Conservation (phyloP, 2,329 filamentous ascomycete species). For the Didymella segeticola region DNA sequence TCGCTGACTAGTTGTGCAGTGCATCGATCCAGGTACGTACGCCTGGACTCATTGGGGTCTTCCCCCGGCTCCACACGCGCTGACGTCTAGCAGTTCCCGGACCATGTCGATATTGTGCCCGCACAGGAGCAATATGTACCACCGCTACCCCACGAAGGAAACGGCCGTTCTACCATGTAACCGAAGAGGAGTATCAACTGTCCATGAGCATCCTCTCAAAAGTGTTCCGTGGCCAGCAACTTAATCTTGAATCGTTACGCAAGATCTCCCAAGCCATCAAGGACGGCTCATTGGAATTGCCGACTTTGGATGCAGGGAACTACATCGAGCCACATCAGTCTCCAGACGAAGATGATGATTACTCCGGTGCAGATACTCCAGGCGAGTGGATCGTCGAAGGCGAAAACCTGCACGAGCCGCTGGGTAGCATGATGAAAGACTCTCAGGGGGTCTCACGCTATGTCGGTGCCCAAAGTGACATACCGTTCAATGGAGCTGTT, state of each 20-base stretch:
- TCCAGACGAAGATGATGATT: conserved; percentile 37
- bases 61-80: conserved; percentile 16
- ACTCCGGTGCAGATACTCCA: conserved; percentile 33
- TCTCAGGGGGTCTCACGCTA: conserved; percentile 45
- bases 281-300: conserved; percentile 37
- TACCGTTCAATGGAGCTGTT: conserved; percentile 48
- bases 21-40: conserved; percentile 48
- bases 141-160: conserved; percentile 47
- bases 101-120: conserved; percentile 48
- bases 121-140: conserved; percentile 45
- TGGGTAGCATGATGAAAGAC: conserved; percentile 49
- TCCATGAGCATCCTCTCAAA: conserved; percentile 47
- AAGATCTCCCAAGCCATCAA: conserved; percentile 43
- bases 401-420: conserved; percentile 44
- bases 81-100: conserved; percentile 44
- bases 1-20: conserved; percentile 37
- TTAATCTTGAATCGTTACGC: conserved; percentile 44
- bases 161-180: conserved; percentile 49
- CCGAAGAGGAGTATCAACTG: conserved; percentile 49
- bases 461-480: conserved; percentile 47
- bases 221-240: conserved; percentile 46
- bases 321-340: conserved; percentile 33
- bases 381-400: conserved; percentile 26
- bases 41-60: conserved; percentile 11
- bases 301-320: conserved; percentile 33